A percentile compares a stretch with the other conserved stretches of the same genome.
Conservation (phyloP, 805 yeast species). For the Kodamaea lidongshanica region DNA sequence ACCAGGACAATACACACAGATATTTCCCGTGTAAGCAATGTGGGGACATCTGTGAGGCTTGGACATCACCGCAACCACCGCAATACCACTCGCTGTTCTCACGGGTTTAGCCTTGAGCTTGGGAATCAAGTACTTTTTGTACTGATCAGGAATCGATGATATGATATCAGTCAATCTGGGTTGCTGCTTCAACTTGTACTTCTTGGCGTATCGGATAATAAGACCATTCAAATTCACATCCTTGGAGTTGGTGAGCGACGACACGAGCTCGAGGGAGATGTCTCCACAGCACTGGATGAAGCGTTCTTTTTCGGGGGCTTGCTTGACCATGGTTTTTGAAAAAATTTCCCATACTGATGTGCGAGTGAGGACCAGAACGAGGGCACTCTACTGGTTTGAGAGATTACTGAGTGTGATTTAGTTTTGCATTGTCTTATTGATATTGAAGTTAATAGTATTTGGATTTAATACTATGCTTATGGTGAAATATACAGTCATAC, state of each 20-base stretch:
- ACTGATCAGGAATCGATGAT: conserved; percentile 91
- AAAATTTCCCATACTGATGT: too few species aligned
- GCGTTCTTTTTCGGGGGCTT: conserved; percentile 88
- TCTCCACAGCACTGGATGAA: conserved; percentile 91
- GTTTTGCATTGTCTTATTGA: too few species aligned
- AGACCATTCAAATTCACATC: conserved; percentile 88
- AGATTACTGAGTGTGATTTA: too few species aligned
- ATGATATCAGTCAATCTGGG: conserved; percentile 95
- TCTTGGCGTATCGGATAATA: conserved; percentile 77
- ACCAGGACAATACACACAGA: conserved; percentile 98
- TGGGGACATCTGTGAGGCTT: conserved; percentile 99
- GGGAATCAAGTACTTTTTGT: conserved; percentile 84
- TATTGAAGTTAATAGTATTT: too few species aligned
- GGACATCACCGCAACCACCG: conserved; percentile 99
- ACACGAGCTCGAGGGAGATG: conserved; percentile 77
- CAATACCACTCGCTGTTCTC: conserved; percentile 96
- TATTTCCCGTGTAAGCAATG: conserved; percentile 97
- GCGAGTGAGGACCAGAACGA: too few species aligned
- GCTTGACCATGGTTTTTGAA: conserved; percentile 36
- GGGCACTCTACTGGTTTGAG: too few species aligned
- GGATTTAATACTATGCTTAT: too few species aligned
- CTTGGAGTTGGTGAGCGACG: conserved; percentile 63
- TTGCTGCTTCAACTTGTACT: conserved; percentile 84
- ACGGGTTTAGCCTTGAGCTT: conserved; percentile 98
- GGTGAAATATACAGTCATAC: too few species aligned